Percentiles rank a stretch among this genome's conserved stretches.
Conservation (phyloP, 257 asterid genomes). For the Forsythia suspensa region DNA sequence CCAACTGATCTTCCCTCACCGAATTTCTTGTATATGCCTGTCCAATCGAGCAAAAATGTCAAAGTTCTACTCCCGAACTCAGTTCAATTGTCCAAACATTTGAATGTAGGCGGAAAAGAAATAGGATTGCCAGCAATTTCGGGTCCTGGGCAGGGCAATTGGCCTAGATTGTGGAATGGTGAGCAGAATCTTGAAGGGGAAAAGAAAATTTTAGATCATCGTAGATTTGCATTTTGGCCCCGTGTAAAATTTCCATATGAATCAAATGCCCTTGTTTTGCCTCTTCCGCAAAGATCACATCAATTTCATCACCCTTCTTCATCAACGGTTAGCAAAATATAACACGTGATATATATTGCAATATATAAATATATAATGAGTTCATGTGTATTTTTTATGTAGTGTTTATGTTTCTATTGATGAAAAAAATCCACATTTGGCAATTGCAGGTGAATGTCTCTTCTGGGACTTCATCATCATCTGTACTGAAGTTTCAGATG, state of each 20-base stretch:
- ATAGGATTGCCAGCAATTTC: constrained; percentile 28
- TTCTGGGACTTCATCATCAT: constrained; percentile 54
- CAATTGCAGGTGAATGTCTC: constrained; percentile 56
- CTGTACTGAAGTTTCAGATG: constrained; percentile 50
- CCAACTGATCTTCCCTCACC: constrained; percentile 37
- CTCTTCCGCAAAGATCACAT: constrained; percentile 51
- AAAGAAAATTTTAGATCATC: constrained; percentile 23
- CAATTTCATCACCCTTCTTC: constrained; percentile 47
- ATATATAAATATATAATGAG: neutral
- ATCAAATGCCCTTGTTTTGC: constrained; percentile 28
- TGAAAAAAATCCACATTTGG: neutral
- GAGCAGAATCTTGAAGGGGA: constrained; percentile 41
- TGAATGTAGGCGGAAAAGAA: constrained; percentile 32
- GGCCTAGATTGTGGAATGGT: constrained; percentile 51
- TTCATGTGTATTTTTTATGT: neutral
- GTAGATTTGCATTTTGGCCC: constrained; percentile 35
- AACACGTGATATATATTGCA: neutral
- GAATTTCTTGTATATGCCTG: constrained; percentile 34
- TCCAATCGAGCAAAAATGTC: constrained; percentile 35
- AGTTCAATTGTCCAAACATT: constrained; percentile 31
- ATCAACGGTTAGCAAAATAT: constrained; percentile 46
- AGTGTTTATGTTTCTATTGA: neutral
- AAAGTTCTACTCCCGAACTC: constrained; percentile 33
- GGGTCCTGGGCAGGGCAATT: constrained; percentile 31
- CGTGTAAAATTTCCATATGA: constrained; percentile 29